These are phyloP conservation scores for Filobasidium floriforme DNA, from an alignment of 768 basidiomycete genomes.

Conservation along the genomic window DNA sequence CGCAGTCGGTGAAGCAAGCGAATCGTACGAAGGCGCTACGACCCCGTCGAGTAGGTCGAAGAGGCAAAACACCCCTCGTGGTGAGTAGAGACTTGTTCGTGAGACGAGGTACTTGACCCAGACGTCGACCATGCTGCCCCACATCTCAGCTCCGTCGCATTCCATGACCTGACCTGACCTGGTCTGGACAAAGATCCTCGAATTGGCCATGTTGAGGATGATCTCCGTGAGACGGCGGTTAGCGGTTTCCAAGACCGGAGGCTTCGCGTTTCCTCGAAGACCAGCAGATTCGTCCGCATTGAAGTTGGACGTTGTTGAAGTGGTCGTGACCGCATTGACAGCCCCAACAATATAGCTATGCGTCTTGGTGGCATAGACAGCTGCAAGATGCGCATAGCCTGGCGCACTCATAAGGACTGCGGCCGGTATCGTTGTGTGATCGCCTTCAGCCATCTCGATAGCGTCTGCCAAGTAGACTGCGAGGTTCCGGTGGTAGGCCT, in stretches of 20 bases:
- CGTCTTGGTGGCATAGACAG: constrained; percentile 47
- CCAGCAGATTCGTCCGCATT: constrained; percentile 48
- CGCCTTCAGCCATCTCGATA: constrained; percentile 31
- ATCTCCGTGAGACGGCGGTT: constrained; percentile 47
- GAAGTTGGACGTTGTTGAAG: constrained; percentile 39
- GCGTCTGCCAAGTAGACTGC: constrained; percentile 40
- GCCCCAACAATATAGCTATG: constrained; percentile 49
- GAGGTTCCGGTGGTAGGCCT: constrained; percentile 49
- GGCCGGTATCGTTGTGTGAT: constrained; percentile 32
- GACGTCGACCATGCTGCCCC: constrained; percentile 45
- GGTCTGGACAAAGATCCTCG: constrained; percentile 35
- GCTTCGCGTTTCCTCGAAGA: constrained; percentile 47
- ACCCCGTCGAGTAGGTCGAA: constrained; percentile 48
- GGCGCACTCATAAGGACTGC: constrained; percentile 43
- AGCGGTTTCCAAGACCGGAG: constrained; percentile 49
- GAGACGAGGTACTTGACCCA: constrained; percentile 46
- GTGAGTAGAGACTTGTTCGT: constrained; percentile 47
- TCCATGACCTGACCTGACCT: constrained; percentile 28
- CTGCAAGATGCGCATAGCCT: constrained; percentile 48
- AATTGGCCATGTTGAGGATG: constrained; percentile 42
- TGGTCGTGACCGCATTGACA: constrained; percentile 49
- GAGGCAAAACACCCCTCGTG: constrained; percentile 47
- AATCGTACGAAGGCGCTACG: constrained; percentile 41
- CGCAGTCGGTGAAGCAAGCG: constrained; percentile 18
- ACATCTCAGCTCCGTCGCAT: constrained; percentile 40